phyloP scores from a whole-genome alignment of 345 rosid genomes.

The Brassica cretica region DNA sequence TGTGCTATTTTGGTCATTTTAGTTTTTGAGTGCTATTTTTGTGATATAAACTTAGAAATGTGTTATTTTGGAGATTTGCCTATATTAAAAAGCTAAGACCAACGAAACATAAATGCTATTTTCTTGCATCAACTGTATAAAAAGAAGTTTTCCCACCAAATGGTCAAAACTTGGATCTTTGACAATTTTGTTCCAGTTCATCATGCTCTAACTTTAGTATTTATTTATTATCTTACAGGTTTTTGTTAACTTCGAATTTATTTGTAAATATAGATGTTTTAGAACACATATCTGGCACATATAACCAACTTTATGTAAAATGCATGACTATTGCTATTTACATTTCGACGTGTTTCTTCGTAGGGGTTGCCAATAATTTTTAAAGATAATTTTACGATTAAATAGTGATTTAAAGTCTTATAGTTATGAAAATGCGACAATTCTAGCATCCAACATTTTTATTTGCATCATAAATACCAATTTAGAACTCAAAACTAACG shows the following conservation, averaged over 20 bases:
- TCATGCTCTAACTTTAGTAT: slow-evolving; percentile 21
- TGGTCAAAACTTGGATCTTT: slow-evolving; percentile 40
- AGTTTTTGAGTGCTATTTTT: no score
- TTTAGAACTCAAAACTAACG: slow-evolving; percentile 5
- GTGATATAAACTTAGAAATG: no score
- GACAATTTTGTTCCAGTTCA: slow-evolving; percentile 32
- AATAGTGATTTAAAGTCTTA: background rate
- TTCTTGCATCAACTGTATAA: slow-evolving; percentile 37
- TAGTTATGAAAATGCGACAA: slow-evolving; percentile 12
- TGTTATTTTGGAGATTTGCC: no score
- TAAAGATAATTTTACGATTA: background rate
- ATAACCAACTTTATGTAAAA: background rate
- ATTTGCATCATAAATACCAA: slow-evolving; percentile 4
- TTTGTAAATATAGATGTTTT: background rate
- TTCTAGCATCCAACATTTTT: slow-evolving; percentile 2
- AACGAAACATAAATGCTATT: slow-evolving; percentile 39
- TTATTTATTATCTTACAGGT: background rate
- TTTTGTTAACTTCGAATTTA: background rate
- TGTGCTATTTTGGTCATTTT: no score
- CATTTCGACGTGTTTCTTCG: background rate
- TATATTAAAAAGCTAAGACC: slow-evolving; percentile 24
- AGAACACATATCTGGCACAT: background rate
- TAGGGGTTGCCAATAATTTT: background rate
- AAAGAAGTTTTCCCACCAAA: slow-evolving; percentile 39
- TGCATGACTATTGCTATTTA: background rate